phyloP scores from a whole-genome alignment of 2,329 filamentous ascomycete genomes.

The Colletotrichum sp. region DNA sequence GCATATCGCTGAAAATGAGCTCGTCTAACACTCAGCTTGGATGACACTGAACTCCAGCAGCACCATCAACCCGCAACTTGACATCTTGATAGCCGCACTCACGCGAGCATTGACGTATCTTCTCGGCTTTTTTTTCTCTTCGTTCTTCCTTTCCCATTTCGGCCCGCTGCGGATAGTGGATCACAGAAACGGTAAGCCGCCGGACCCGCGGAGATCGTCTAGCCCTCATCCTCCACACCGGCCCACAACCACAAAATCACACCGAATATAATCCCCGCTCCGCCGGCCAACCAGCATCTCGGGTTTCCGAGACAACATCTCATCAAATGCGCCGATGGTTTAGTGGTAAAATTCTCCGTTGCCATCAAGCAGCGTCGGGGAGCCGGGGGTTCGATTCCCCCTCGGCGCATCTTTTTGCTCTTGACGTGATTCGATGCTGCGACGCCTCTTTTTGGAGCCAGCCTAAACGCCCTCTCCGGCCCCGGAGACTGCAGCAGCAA shows the following conservation, averaged over 20 bases:
- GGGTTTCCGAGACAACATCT: neutral
- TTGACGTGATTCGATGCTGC: neutral
- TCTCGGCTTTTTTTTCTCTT: too few species aligned
- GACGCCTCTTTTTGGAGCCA: neutral
- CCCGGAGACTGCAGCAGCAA: neutral
- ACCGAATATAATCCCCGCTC: neutral
- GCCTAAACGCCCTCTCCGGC: neutral
- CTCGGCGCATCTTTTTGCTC: neutral
- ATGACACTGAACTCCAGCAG: neutral
- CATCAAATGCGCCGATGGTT: neutral
- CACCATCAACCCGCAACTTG: neutral
- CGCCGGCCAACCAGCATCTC: neutral
- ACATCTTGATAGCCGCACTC: neutral
- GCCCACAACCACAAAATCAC: neutral
- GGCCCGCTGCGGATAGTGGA: neutral
- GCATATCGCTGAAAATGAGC: neutral
- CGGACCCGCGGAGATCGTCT: neutral
- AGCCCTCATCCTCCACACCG: neutral
- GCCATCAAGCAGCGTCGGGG: conserved; percentile 2
- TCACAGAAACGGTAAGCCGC: neutral
- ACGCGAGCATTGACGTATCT: neutral
- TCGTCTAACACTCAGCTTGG: neutral
- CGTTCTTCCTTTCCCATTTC: too few species aligned
- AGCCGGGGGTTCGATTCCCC: conserved; percentile 8
- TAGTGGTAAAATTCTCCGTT: conserved; percentile 10